phyloP scores from a whole-genome alignment of 192 early-diverging fungal species.

The Globomyces pollinis-pini region DNA sequence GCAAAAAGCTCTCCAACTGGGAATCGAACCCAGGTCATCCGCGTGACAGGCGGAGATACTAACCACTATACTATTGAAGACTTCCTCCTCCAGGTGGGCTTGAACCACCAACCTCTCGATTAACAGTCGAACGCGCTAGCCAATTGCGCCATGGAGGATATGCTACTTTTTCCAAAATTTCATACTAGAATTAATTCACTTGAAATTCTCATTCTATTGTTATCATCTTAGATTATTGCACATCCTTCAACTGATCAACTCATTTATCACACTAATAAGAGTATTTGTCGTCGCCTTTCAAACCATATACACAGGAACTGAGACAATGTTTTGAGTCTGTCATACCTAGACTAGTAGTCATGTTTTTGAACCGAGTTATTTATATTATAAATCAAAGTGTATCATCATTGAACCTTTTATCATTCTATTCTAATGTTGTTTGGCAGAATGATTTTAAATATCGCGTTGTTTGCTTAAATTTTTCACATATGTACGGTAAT shows the following conservation, averaged over 20 bases:
- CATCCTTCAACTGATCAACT: too few species aligned
- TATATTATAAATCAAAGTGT: too few species aligned
- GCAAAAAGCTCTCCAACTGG: constrained; percentile 65
- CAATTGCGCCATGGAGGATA: constrained; percentile 7
- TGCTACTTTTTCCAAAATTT: constrained; percentile 22
- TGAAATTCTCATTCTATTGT: too few species aligned
- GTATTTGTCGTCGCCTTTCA: too few species aligned
- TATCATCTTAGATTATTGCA: too few species aligned
- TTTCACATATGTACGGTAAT: constrained; percentile 16
- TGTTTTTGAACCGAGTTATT: too few species aligned
- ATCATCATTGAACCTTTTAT: background rate
- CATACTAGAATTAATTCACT: constrained; percentile 47
- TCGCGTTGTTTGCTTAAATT: background rate
- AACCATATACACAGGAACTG: too few species aligned
- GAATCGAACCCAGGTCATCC: constrained; percentile 15
- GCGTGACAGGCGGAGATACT: constrained; percentile 30
- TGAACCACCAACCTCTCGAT: constrained; percentile 10
- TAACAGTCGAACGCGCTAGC: constrained; percentile 10
- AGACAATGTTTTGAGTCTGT: too few species aligned
- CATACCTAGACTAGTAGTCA: too few species aligned
- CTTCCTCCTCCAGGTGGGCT: constrained; percentile 1
- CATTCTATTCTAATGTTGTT: too few species aligned
- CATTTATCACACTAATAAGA: too few species aligned
- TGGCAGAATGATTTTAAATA: constrained; percentile 26
- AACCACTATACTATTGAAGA: constrained; percentile 25